These are phyloP conservation scores for Neophaeococcomyces mojaviensis DNA, from an alignment of 2,329 filamentous ascomycete species.

Conservation along the genomic window DNA sequence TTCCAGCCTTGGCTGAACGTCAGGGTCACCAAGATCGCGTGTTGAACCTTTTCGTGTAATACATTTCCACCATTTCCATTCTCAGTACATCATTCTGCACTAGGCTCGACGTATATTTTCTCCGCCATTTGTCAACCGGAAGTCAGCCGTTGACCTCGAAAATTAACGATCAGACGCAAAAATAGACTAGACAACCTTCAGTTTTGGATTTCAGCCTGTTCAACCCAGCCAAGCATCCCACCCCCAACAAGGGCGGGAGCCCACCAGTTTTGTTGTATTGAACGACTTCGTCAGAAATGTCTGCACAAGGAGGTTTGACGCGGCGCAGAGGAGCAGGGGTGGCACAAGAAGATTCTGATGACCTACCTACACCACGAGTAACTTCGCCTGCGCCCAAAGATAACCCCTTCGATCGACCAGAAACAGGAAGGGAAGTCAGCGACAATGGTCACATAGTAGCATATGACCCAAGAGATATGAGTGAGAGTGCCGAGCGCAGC, in stretches of 20 bases:
- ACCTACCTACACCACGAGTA: slow-evolving; percentile 58
- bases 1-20: no score
- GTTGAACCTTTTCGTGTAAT: no score
- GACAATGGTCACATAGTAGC: slow-evolving; percentile 99
- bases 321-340: slow-evolving; percentile 57
- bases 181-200: no score
- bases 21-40: no score
- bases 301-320: slow-evolving; percentile 63
- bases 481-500: slow-evolving; percentile 88
- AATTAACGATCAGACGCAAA: no score
- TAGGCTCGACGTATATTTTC: no score
- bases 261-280: not conserved
- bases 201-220: no score
- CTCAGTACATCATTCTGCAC: no score
- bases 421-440: slow-evolving; percentile 75
- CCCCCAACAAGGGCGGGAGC: not conserved
- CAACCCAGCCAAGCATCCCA: no score
- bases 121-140: no score
- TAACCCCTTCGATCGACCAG: slow-evolving; percentile 52
- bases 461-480: slow-evolving; percentile 94
- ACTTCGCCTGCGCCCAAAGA: slow-evolving; percentile 57
- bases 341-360: slow-evolving; percentile 39
- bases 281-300: slow-evolving; percentile 38
- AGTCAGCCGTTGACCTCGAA: no score
- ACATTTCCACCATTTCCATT: no score